Evolutionary conservation across 345 rosid genomes (phyloP), one percentile per base, ranked within the genome.

Genomic region (Nephelium lappaceum): DNA sequence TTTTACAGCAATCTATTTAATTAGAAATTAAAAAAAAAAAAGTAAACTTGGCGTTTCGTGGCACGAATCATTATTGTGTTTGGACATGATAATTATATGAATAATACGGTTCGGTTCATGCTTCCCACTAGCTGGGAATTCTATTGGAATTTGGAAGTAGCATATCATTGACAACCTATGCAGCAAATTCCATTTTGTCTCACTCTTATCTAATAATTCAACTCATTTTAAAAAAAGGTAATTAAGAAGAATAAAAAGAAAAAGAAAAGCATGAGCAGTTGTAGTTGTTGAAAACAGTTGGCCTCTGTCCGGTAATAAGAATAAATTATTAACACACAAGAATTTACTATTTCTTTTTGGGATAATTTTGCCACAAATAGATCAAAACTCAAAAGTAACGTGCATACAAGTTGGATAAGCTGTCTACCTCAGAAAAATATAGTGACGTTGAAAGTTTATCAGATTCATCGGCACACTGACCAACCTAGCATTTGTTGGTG

Each of bases 211-310:
- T 76, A 51, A 61, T 24, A 6, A 16, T 47, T n/a, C 16, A 69
- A 45, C 43, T 39, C 41, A 51, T 16, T 27, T 57, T n/a, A 3
- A 42, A 61, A 39, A 10, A 31, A 1, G 25, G 24, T 10, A 71
- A 71, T 19, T 27, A 27, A 5, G 45, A 63, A 53, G 61, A 75
- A 75, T 19, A 6, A 76, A 10, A 51, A 67, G 0, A 19, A 65
- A 31, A 38, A 38, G 2, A 36, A 53, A 67, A 38, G 9, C 38
- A 19, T n/a, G 12, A 12, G n/a, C 36, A 8, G 72, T 66, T 38
- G 47, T 21, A 23, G 65, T 65, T 49, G 79, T 31, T 76, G 14
- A 39, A 51, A 74, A 47, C 60, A 31, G 78, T 31, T 43, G 67
- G 39, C 55, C 41, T 18, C 11, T 72, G 67, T 72, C 67, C n/a